Percentiles rank a stretch among this genome's conserved stretches.
Conservation (phyloP, 306 rosid genomes). For the Cicer judaicum region DNA sequence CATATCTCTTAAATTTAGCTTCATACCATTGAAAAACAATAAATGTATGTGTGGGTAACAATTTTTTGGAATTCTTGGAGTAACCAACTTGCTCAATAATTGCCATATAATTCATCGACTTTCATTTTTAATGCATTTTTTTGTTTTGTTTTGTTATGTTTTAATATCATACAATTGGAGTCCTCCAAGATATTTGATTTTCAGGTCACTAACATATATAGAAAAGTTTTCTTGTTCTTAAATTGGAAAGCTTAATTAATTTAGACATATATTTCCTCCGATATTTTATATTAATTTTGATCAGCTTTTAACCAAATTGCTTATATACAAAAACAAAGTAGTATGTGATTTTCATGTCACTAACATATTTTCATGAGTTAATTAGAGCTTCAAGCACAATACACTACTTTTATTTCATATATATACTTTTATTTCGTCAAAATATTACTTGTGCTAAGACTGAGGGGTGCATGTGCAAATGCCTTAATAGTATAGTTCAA, state of each 20-base stretch:
- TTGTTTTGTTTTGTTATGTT: not conserved
- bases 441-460: too few relatives aligned
- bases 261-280: not conserved
- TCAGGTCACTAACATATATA: not conserved
- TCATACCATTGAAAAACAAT: constrained; percentile 14
- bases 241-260: not conserved
- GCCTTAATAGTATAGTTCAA: too few relatives aligned
- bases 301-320: too few relatives aligned
- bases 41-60: constrained; percentile 3
- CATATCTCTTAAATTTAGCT: constrained; percentile 26
- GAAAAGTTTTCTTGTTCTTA: not conserved
- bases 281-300: too few relatives aligned
- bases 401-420: not conserved
- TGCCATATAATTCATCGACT: constrained; percentile 28
- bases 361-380: not conserved
- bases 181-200: not conserved
- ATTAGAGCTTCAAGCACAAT: constrained; percentile 17
- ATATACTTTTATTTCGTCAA: not conserved
- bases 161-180: constrained; percentile 16
- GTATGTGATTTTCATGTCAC: not conserved
- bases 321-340: too few relatives aligned
- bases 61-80: not conserved
- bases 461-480: too few relatives aligned
- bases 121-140: not conserved
- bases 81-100: constrained; percentile 38